Evolutionary conservation across 352 stramenopile genomes (phyloP).

Genomic region (Phytopythium kandeliae): DNA sequence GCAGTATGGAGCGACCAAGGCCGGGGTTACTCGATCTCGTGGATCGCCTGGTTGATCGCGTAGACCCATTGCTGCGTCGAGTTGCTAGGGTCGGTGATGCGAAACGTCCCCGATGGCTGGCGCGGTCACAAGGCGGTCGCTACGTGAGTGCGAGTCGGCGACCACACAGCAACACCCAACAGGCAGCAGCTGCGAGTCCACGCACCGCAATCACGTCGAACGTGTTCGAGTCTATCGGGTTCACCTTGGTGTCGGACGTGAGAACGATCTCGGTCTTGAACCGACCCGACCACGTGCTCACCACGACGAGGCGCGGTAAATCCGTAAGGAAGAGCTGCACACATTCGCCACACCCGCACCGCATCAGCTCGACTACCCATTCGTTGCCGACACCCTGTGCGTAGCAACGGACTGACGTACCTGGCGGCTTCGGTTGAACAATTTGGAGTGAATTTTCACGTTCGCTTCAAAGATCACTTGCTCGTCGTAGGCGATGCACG

Average conservation of each 20-base stretch:
- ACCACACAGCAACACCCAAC: constrained; percentile 2
- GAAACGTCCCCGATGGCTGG: constrained; percentile 52
- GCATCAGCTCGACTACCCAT: not conserved
- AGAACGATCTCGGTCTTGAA: constrained; percentile 73
- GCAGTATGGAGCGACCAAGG: too few relatives aligned
- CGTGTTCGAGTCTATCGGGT: constrained; percentile 60
- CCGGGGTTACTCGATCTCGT: constrained; percentile 4
- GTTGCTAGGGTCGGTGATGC: constrained; percentile 52
- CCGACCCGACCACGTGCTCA: constrained; percentile 63
- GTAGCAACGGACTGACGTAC: constrained; percentile 14
- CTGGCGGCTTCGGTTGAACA: constrained; percentile 73
- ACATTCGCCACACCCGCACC: not conserved
- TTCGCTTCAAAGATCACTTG: constrained; percentile 62
- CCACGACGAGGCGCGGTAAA: constrained; percentile 52
- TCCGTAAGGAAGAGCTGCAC: constrained; percentile 64
- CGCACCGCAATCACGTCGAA: constrained; percentile 74
- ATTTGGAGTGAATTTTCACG: constrained; percentile 73
- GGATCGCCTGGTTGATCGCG: constrained; percentile 34
- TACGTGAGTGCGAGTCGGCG: too few relatives aligned
- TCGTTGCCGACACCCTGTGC: not conserved
- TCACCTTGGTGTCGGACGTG: constrained; percentile 58
- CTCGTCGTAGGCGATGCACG: constrained; percentile 63
- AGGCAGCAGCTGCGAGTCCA: constrained; percentile 3
- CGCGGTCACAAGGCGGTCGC: not conserved
- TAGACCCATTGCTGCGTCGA: constrained; percentile 57